phyloP scores from a whole-genome alignment of 2,329 filamentous ascomycete species.

The Xylariaceae sp. region DNA sequence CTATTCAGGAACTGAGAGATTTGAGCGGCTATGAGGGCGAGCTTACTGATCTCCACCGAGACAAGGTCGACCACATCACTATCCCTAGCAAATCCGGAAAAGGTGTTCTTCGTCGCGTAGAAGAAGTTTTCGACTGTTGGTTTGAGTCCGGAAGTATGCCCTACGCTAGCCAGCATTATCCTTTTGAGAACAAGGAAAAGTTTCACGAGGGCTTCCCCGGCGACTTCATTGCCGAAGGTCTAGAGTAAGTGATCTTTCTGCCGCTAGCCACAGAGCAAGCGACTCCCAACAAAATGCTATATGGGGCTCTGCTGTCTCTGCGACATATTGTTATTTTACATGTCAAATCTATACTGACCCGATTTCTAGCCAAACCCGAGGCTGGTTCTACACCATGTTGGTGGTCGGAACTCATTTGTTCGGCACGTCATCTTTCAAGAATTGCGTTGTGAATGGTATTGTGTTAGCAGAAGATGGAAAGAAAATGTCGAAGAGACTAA shows the following conservation, averaged over 20 bases:
- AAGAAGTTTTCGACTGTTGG: conserved; percentile 96
- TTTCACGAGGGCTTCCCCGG: conserved; percentile 81
- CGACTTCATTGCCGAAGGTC: conserved; percentile 89
- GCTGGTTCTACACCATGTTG: conserved; percentile 93
- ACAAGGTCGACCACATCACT: conserved; percentile 90
- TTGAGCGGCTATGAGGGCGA: conserved; percentile 84
- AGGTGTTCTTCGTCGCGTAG: conserved; percentile 72
- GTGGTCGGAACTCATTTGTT: conserved; percentile 88
- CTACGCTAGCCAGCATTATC: conserved; percentile 86
- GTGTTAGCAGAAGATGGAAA: conserved; percentile 92
- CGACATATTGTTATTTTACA: not conserved
- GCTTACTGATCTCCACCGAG: conserved; percentile 80
- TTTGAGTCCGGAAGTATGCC: conserved; percentile 97
- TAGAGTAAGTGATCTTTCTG: conserved; percentile 60
- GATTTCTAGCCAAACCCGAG: conserved; percentile 63
- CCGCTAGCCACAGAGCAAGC: no score
- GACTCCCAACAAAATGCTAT: no score
- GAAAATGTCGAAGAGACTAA: conserved; percentile 97
- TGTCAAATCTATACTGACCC: conserved; percentile 2
- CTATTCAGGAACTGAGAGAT: conserved; percentile 76
- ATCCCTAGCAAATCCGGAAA: conserved; percentile 89
- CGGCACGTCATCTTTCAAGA: conserved; percentile 81
- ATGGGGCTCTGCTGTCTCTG: no score
- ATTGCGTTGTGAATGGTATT: conserved; percentile 94
- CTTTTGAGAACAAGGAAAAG: conserved; percentile 80